Percentiles rank a stretch among this genome's conserved stretches.
These are phyloP conservation scores for Lodderomyces metapsilosis DNA, from an alignment of 1,139 yeast genomes.

Conservation along the genomic window DNA sequence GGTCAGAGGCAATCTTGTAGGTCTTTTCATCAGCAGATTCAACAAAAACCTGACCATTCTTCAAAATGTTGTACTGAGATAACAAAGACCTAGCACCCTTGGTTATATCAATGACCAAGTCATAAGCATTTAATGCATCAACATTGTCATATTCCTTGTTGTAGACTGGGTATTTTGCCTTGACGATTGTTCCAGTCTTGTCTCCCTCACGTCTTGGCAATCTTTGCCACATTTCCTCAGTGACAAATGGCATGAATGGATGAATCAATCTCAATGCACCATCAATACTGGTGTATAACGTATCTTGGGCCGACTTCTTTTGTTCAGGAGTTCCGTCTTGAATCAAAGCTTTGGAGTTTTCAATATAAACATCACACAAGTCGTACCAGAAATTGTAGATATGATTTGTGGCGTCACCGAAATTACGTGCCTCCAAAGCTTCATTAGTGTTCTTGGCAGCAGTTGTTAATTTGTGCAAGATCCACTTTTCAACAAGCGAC, in stretches of 20 bases:
- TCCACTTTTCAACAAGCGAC: slow-evolving; percentile 95
- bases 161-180: slow-evolving; percentile 77
- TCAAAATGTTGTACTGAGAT: slow-evolving; percentile 83
- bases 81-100: slow-evolving; percentile 90
- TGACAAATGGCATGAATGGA: slow-evolving; percentile 96
- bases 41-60: slow-evolving; percentile 82
- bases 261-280: slow-evolving; percentile 90
- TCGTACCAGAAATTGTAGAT: slow-evolving; percentile 96
- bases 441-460: slow-evolving; percentile 67
- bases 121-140: slow-evolving; percentile 71
- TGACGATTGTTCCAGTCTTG: slow-evolving; percentile 65
- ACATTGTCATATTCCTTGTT: slow-evolving; percentile 58
- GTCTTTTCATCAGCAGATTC: slow-evolving; percentile 57
- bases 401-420: slow-evolving; percentile 81
- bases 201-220: slow-evolving; percentile 85
- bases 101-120: slow-evolving; percentile 79
- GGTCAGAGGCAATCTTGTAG: slow-evolving; percentile 57
- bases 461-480: slow-evolving; percentile 76
- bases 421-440: slow-evolving; percentile 79
- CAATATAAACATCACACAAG: slow-evolving; percentile 96
- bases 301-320: slow-evolving; percentile 87
- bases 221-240: slow-evolving; percentile 99
- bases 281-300: slow-evolving; percentile 89
- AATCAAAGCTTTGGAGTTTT: slow-evolving; percentile 90
- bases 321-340: slow-evolving; percentile 86